Evolutionary conservation across 352 stramenopile species (phyloP), one percentile per base, ranked within the genome.

Genomic region (Globisporangium nagaii): DNA sequence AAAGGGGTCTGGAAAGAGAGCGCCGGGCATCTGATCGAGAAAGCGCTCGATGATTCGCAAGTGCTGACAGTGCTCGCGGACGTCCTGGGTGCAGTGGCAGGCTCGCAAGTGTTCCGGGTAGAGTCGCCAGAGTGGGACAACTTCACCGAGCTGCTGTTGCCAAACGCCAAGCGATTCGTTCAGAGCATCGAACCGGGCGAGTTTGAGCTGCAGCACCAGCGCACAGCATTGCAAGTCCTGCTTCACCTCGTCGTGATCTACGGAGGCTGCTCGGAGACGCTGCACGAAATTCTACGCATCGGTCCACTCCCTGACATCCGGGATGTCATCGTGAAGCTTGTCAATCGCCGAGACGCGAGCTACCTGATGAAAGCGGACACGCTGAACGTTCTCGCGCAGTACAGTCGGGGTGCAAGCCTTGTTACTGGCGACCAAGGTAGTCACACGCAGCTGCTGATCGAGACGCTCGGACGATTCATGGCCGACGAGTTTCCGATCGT

Each of bases 401-500:
- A 86, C 17, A 65, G 56, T 15, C 62, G 64, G 24, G 50, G 48
- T 25, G 64, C 58, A n/a, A 28, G 32, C n/a, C 28, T 65, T 37
- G 27, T 13, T 34, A 17, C 43, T 20, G 34, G 39, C 17, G 20
- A 28, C 3, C 24, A 50, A 28, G 44, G 63, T 17, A 35, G 55
- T 7, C 48, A 48, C 4, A 46, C 62, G 9, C 55, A 65, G 28
- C 4, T 25, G 6, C 60, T 74, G 4, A 40, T 82, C 37, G 60
- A 73, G 15, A 65, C 66, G 20, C 41, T 91, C 1, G 42, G 71
- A 17, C 39, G 27, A 13, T 86, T 93, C 49, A 63, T 88, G 39
- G 70, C 86, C 10, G 71, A 87, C 24, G 79, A 90, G 32, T 91
- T 93, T 52, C 84, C 81, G 4, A 85, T 92, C 34, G 56, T 70